Evolutionary conservation across 2,329 filamentous ascomycete species (phyloP).

Genomic region (Lachnum nothofagi): DNA sequence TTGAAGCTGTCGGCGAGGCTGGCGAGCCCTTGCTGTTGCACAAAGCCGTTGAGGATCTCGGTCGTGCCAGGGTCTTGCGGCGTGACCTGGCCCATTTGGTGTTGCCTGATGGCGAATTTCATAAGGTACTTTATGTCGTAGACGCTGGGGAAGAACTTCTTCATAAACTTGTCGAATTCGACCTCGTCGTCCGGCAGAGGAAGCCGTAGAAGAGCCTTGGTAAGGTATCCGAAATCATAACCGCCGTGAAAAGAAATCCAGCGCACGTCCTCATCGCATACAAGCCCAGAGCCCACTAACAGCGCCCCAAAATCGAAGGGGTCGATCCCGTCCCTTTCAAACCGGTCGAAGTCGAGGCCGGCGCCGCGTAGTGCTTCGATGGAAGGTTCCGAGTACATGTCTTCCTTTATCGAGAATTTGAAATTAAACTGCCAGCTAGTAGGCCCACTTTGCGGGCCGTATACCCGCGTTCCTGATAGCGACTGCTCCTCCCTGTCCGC

Average conservation of each 20-base stretch:
- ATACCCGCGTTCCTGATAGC: conserved; percentile 36
- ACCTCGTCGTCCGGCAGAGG: conserved; percentile 83
- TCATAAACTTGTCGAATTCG: conserved; percentile 83
- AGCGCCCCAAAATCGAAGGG: conserved; percentile 82
- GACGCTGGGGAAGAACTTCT: conserved; percentile 85
- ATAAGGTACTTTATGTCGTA: conserved; percentile 98
- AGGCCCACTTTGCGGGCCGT: conserved; percentile 54
- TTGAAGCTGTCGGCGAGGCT: conserved; percentile 91
- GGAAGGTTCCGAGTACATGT: conserved; percentile 96
- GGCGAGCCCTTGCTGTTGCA: conserved; percentile 85
- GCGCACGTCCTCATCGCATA: conserved; percentile 79
- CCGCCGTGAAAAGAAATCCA: conserved; percentile 98
- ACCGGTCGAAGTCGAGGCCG: conserved; percentile 83
- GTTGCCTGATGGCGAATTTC: conserved; percentile 74
- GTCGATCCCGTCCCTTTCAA: conserved; percentile 86
- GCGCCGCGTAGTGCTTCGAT: conserved; percentile 86
- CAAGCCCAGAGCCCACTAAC: conserved; percentile 85
- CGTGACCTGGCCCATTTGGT: conserved; percentile 57
- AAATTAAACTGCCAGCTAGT: conserved; percentile 99
- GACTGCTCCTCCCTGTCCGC: conserved; percentile 39
- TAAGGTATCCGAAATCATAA: conserved; percentile 96
- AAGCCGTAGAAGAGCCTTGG: conserved; percentile 83
- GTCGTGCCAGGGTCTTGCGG: conserved; percentile 59
- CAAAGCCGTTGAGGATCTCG: conserved; percentile 77
- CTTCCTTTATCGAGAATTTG: conserved; percentile 85